Evolutionary conservation across 345 rosid genomes (phyloP).

Genomic region (Hibiscus mutabilis): DNA sequence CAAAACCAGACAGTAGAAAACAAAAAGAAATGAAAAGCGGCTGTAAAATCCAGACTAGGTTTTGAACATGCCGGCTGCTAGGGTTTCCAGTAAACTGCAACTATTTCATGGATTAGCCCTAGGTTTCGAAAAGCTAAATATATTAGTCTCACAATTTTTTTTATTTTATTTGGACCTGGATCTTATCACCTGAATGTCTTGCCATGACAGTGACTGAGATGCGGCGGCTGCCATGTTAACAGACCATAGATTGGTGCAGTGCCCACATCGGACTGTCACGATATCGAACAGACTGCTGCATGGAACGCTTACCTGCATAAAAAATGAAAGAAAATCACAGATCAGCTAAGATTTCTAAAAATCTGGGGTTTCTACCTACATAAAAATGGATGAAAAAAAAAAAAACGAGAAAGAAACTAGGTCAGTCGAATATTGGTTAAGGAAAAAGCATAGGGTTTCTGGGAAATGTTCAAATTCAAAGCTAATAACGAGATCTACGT

Average conservation of each 20-base stretch:
- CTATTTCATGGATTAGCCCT: slow-evolving; percentile 23
- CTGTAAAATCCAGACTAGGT: slow-evolving; percentile 33
- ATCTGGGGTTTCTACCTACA: background rate
- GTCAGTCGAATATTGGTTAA: background rate
- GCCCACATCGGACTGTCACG: slow-evolving; percentile 97
- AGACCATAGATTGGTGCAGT: slow-evolving; percentile 93
- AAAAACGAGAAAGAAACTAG: background rate
- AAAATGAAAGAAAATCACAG: background rate
- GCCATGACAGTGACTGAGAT: slow-evolving; percentile 76
- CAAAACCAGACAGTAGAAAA: background rate
- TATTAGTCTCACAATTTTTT: background rate
- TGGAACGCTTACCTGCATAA: slow-evolving; percentile 87
- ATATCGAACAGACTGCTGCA: slow-evolving; percentile 77
- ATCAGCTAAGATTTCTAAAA: slow-evolving; percentile 9
- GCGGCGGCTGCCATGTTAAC: slow-evolving; percentile 96
- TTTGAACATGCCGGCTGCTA: slow-evolving; percentile 31
- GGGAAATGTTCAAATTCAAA: background rate
- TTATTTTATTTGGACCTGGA: slow-evolving; percentile 11
- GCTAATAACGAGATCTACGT: background rate
- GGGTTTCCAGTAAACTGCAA: slow-evolving; percentile 8
- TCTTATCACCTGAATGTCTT: slow-evolving; percentile 52
- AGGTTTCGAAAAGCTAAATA: slow-evolving; percentile 20
- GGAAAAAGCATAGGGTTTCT: background rate
- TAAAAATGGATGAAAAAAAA: no score
- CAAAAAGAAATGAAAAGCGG: slow-evolving; percentile 3